Evolutionary conservation across 2,329 filamentous ascomycete species (phyloP).

Genomic region (Cladosporium sp.): DNA sequence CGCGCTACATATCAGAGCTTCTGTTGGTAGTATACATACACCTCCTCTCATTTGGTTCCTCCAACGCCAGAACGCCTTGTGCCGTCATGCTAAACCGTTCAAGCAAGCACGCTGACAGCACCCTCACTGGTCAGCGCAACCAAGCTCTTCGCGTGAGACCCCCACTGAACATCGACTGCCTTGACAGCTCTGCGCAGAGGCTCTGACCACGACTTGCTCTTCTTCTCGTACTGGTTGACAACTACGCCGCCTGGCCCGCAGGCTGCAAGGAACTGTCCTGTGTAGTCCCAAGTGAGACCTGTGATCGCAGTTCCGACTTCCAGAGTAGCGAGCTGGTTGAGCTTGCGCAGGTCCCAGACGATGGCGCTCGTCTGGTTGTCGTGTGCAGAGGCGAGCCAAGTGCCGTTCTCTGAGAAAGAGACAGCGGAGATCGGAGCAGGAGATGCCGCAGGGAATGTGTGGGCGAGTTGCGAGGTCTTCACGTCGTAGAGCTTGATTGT

Average conservation of each 20-base stretch:
- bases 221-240: constrained; percentile 87
- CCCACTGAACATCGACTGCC: constrained; percentile 76
- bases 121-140: constrained; percentile 75
- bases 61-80: constrained; percentile 15
- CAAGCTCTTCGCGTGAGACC: constrained; percentile 69
- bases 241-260: constrained; percentile 77
- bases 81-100: neutral
- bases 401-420: constrained; percentile 93
- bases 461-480: constrained; percentile 73
- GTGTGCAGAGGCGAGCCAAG: constrained; percentile 84
- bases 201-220: constrained; percentile 85
- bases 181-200: constrained; percentile 74
- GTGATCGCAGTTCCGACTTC: constrained; percentile 79
- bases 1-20: constrained; percentile 2
- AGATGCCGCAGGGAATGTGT: constrained; percentile 61
- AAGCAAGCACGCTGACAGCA: constrained; percentile 60
- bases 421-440: constrained; percentile 70
- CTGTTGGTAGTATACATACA: constrained; percentile 6
- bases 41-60: neutral
- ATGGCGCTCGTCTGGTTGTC: constrained; percentile 76
- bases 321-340: constrained; percentile 77
- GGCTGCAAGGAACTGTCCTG: constrained; percentile 85
- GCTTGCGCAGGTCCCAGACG: constrained; percentile 90
- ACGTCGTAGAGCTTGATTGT: constrained; percentile 89
- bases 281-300: constrained; percentile 86